Base-by-base conservation (phyloP, 164 flowering plant species). In the Saururus chinensis region DNA sequence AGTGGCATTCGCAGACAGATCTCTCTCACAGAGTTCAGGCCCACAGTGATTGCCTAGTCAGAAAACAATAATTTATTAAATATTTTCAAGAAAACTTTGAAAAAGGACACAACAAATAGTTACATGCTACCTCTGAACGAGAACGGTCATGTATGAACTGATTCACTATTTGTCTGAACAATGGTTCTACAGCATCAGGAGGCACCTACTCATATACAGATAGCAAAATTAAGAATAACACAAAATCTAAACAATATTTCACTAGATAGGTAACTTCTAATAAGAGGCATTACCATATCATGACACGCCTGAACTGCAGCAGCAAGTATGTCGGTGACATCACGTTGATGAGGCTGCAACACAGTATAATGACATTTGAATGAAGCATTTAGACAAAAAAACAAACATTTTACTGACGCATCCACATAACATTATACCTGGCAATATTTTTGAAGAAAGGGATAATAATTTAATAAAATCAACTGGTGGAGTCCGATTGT, bases 261-360 rank as follows among this genome's bases (percentile, higher is more conserved):
- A 59, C 8, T 25, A 61, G 30, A 10, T 40, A 30, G 17, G 7
- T 25, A 57, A 19, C 7, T 12, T 16, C 8, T 21, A 16, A 61
- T 19, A 10, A 61, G 63, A 56, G 51, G 65, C 42, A 68, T 56
- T 61, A 93, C 99, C 99, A 90, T 88, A 65, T 90, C 95, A 80
- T 87, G 96, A 72, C 97, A 93, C 59, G 99, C 85, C 73, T 93
- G 95, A 74, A 88, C 92, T 64, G 97, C 96, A 40, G 97, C 87
- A 24, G 97, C 96, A 75, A 93, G 97, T 68, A 93, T 71, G 54
- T 66, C 78, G 55, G 91, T 90, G 60, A 90, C 79, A 69, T 93
- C 95, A 49, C 90, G 83, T 71, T 93, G 99, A 78, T 93, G 99
- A 20, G 97, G 97, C 99, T 93, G 85, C 78, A 74, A 22, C 30